Evolutionary conservation across 2,329 filamentous ascomycete species (phyloP), one percentile per base, ranked within the genome.

Genomic region (Chrysoporthe cubensis): DNA sequence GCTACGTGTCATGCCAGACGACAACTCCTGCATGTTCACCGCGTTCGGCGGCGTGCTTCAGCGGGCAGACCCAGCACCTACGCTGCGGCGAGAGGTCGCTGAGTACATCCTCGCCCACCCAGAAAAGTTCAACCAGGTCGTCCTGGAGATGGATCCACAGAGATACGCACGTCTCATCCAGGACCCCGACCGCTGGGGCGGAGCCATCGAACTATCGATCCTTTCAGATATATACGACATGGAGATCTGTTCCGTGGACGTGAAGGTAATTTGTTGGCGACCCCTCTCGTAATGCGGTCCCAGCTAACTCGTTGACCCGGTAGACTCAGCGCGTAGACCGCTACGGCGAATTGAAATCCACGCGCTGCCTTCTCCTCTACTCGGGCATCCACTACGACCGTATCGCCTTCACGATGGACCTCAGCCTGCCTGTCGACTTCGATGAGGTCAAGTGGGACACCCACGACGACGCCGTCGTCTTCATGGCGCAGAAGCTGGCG

Each of bases 381-480:
- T 95, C 91, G 0, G 94, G 94, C 2, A 96, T 97, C 62, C 94
- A 97, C 77, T 97, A 97, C 79, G 95, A 97, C 78, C 90, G 92
- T 7, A 90, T 97, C 69, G 93, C 92, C 0, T 88, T 97, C 71
- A 90, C 88, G 21, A 84, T 82, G 57, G 84, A 81, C 67, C 80
- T 87, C 6, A 82, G 86, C 59, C 81, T 87, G 13, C 87, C 90
- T 8, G 88, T 92, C 0, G 91, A 96, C 37, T 87, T 90, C 71
- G 95, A 98, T 75, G 87, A 90, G 58, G 83, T 85, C 6, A 79
- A 86, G 26, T 91, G 87, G 84, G 78, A 81, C 11, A 79, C 79
- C 0, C 78, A 79, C 50, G 83, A 87, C 71, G 81, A 85, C n/a
- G 90, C 91, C 72, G 87, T 96, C 0, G 88, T 97, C 65, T 84